A percentile compares a stretch with the other conserved stretches of the same genome.
Evolutionary conservation across 2,329 filamentous ascomycete species (phyloP).

Genomic region (Colletotrichum sp.): DNA sequence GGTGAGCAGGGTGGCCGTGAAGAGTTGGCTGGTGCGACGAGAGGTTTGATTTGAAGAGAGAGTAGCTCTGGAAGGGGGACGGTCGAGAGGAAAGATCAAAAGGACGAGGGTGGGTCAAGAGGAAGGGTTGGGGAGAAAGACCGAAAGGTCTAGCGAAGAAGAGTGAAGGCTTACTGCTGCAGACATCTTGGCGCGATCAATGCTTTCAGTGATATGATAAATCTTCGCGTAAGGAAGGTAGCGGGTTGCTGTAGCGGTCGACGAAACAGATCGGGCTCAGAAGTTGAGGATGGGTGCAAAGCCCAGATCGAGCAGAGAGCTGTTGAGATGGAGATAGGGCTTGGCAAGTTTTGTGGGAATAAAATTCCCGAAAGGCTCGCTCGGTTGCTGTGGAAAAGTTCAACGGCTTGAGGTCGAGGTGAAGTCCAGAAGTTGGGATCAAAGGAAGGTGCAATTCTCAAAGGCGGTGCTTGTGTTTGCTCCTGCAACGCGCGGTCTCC

Average conservation of each 20-base stretch:
- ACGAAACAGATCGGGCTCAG: too few species aligned
- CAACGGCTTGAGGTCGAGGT: not conserved
- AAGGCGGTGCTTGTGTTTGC: not conserved
- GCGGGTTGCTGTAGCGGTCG: too few species aligned
- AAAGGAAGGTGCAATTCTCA: not conserved
- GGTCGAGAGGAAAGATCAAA: not conserved
- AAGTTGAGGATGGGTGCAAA: too few species aligned
- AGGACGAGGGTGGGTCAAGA: not conserved
- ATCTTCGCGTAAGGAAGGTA: too few species aligned
- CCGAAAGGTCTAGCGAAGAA: not conserved
- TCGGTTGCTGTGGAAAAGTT: not conserved
- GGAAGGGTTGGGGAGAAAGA: not conserved
- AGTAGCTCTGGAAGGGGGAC: not conserved
- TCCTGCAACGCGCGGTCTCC: not conserved
- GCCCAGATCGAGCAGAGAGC: too few species aligned
- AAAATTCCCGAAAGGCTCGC: too few species aligned
- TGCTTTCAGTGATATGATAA: too few species aligned
- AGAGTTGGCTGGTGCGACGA: not conserved
- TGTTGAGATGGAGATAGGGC: too few species aligned
- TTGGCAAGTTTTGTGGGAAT: accelerated
- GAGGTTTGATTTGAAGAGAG: not conserved
- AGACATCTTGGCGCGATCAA: not conserved
- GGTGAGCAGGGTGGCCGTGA: too few species aligned
- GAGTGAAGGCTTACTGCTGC: not conserved
- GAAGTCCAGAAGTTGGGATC: too few species aligned